These are phyloP conservation scores for Plantago lanceolata DNA, from an alignment of 305 asterid genomes.

Conservation along the genomic window DNA sequence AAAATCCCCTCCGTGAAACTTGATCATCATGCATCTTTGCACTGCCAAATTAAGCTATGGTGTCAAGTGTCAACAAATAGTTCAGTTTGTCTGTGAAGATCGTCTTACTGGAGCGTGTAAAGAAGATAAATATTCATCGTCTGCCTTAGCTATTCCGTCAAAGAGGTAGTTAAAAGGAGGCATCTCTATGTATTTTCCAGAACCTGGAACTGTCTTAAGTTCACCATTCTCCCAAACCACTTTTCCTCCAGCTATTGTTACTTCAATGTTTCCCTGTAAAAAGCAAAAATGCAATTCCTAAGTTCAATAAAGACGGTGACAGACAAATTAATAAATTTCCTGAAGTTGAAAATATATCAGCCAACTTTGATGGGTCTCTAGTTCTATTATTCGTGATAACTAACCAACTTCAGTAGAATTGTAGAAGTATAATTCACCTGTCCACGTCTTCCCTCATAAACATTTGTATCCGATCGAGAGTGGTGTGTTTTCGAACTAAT, in stretches of 20 bases:
- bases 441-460: conserved; percentile 77
- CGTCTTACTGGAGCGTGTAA: conserved; percentile 77
- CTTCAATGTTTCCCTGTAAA: conserved; percentile 80
- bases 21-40: background rate
- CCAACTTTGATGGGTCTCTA: too few species aligned
- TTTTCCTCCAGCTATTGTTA: conserved; percentile 85
- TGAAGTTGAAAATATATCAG: background rate
- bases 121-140: conserved; percentile 54
- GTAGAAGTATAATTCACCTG: conserved; percentile 56
- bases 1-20: conserved; percentile 1
- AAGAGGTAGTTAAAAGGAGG: conserved; percentile 75
- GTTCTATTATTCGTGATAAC: too few species aligned
- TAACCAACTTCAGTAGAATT: conserved; percentile 7
- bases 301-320: background rate
- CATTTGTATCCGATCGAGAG: conserved; percentile 79
- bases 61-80: too few species aligned
- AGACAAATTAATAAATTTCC: background rate
- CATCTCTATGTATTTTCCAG: conserved; percentile 75
- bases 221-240: conserved; percentile 85
- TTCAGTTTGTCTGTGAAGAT: conserved; percentile 30
- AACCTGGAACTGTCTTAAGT: conserved; percentile 59
- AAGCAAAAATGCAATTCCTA: conserved; percentile 1
- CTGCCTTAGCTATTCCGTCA: conserved; percentile 63
- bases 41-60: background rate
- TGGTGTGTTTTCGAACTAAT: conserved; percentile 78